A percentile compares a stretch with the other conserved stretches of the same genome.
These are phyloP conservation scores for Bryum argenteum DNA, from an alignment of 225 moss, liverwort and hornwort species.

Conservation along the genomic window DNA sequence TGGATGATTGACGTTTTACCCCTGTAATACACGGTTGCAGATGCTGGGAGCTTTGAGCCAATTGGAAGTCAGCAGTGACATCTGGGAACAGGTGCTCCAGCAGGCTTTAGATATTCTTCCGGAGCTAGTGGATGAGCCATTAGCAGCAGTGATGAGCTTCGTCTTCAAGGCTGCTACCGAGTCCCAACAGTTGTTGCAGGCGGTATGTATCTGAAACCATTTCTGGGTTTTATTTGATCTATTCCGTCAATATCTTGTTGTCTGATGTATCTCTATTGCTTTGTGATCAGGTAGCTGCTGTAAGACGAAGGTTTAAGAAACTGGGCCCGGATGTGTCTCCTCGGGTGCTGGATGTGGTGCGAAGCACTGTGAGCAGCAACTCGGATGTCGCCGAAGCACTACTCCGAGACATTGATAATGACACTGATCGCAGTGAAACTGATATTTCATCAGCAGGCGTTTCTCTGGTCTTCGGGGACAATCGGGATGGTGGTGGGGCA, in stretches of 20 bases:
- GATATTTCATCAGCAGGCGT: slow-evolving; percentile 77
- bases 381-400: slow-evolving; percentile 95
- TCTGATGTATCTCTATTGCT: slow-evolving; percentile 15
- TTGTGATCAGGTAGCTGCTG: slow-evolving; percentile 78
- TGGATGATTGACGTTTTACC: background rate
- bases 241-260: background rate
- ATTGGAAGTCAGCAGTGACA: slow-evolving; percentile 90
- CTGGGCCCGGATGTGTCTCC: slow-evolving; percentile 95
- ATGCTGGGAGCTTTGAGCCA: slow-evolving; percentile 99
- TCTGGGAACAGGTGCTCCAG: slow-evolving; percentile 98
- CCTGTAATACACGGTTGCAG: slow-evolving; percentile 43
- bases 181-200: slow-evolving; percentile 86
- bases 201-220: slow-evolving; percentile 51
- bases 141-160: slow-evolving; percentile 94
- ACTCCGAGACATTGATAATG: slow-evolving; percentile 94
- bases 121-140: slow-evolving; percentile 92
- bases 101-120: slow-evolving; percentile 91
- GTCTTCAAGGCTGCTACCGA: slow-evolving; percentile 97
- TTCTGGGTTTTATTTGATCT: background rate
- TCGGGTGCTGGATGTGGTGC: slow-evolving; percentile 94
- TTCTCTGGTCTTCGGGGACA: slow-evolving; percentile 75
- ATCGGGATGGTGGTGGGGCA: slow-evolving; percentile 85
- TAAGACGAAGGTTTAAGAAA: slow-evolving; percentile 95
- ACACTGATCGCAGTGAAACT: slow-evolving; percentile 93
- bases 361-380: slow-evolving; percentile 89